Conservation (phyloP, 768 basidiomycete species). For the Agrocybe praecox region DNA sequence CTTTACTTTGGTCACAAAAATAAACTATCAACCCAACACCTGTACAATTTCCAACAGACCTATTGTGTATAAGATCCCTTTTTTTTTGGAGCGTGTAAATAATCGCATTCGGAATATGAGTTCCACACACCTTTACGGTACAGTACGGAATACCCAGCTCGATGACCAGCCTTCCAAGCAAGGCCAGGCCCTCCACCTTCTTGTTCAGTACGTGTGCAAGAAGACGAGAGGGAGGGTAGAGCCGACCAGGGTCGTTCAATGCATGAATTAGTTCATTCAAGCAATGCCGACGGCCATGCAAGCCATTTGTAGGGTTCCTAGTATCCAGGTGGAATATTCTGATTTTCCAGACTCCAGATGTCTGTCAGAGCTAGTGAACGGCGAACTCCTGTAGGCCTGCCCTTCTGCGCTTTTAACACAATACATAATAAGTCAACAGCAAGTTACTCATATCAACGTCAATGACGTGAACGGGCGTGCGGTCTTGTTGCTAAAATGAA, state of each 20-base stretch:
- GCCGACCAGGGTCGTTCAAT: background rate
- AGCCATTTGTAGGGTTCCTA: background rate
- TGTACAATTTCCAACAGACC: background rate
- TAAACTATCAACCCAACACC: background rate
- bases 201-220: background rate
- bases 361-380: background rate
- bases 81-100: background rate
- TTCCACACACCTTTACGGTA: background rate
- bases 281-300: background rate
- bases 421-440: background rate
- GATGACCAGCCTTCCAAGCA: background rate
- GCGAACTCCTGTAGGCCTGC: background rate
- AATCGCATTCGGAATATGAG: background rate
- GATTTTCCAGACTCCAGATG: background rate
- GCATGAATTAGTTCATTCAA: background rate
- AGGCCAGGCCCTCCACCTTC: background rate
- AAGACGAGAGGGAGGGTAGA: background rate
- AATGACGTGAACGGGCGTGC: background rate
- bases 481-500: background rate
- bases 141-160: background rate
- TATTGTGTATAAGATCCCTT: background rate
- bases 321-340: background rate
- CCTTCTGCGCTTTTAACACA: background rate
- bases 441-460: background rate
- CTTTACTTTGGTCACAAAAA: background rate